These are phyloP conservation scores for Micractinium conductrix DNA, from an alignment of 139 green algal species.

Conservation along the genomic window DNA sequence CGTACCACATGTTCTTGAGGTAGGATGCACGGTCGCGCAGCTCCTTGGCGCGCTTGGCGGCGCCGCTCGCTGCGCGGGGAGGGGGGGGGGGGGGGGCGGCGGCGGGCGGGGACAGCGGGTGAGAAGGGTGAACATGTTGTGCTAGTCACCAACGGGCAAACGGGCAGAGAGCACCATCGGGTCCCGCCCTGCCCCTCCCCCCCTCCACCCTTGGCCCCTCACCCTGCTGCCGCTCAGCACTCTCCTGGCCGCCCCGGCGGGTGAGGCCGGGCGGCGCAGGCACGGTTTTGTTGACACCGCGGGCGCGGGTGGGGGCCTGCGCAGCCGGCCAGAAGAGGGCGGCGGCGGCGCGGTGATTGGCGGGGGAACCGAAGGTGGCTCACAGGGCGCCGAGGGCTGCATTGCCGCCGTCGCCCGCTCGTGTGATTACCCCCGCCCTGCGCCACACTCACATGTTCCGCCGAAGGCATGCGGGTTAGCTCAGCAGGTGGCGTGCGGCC, in stretches of 20 bases:
- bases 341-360: not conserved
- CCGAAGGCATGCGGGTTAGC: no score
- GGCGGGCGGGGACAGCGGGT: no score
- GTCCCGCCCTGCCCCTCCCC: no score
- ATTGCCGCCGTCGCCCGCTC: not conserved
- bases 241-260: not conserved
- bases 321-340: not conserved
- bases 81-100: no score
- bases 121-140: no score
- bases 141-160: no score
- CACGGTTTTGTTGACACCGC: not conserved
- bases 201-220: not conserved
- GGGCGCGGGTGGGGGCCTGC: not conserved
- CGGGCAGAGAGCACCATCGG: no score
- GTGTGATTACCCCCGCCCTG: not conserved
- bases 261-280: not conserved
- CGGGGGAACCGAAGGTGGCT: no score
- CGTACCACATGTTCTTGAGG: conserved; percentile 84
- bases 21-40: conserved; percentile 63
- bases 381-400: not conserved
- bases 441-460: no score
- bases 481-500: no score
- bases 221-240: not conserved
- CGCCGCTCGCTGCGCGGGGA: not conserved
- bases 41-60: conserved; percentile 60